phyloP scores from a whole-genome alignment of 352 stramenopile species.

The Phytophthora sansomeana region DNA sequence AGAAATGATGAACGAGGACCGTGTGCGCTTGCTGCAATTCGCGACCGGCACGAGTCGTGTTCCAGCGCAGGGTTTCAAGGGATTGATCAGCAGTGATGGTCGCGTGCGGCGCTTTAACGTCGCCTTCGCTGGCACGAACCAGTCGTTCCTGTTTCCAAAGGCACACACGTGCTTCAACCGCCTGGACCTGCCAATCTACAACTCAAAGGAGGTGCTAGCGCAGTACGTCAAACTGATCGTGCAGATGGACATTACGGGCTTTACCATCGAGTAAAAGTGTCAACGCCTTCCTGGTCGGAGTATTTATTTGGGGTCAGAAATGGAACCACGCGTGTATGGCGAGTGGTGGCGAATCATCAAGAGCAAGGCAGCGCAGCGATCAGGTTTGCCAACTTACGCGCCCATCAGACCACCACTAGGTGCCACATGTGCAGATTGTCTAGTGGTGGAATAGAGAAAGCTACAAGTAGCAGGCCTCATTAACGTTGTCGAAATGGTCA shows the following conservation, averaged over 20 bases:
- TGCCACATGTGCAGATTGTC: background rate
- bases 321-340: conserved; percentile 9
- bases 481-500: conserved; percentile 20
- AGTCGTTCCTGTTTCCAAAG: conserved; percentile 77
- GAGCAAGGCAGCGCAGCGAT: background rate
- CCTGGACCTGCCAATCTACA: conserved; percentile 80
- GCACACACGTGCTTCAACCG: conserved; percentile 90
- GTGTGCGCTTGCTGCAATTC: conserved; percentile 84
- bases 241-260: conserved; percentile 97
- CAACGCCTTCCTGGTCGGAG: conserved; percentile 14
- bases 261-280: conserved; percentile 81
- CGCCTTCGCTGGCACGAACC: conserved; percentile 68
- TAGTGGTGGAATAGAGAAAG: conserved; percentile 8
- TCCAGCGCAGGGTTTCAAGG: conserved; percentile 85
- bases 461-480: conserved; percentile 5
- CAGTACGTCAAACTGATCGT: conserved; percentile 92
- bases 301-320: conserved; percentile 42
- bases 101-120: conserved; percentile 82
- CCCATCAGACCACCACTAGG: no score
- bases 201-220: conserved; percentile 67
- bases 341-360: no score
- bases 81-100: conserved; percentile 83
- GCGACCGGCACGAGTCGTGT: conserved; percentile 84
- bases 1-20: conserved; percentile 77
- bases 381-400: conserved; percentile 3